These are phyloP conservation scores for Aspergillus sclerotioniger DNA, from an alignment of 495 filamentous ascomycete genomes.

Conservation along the genomic window DNA sequence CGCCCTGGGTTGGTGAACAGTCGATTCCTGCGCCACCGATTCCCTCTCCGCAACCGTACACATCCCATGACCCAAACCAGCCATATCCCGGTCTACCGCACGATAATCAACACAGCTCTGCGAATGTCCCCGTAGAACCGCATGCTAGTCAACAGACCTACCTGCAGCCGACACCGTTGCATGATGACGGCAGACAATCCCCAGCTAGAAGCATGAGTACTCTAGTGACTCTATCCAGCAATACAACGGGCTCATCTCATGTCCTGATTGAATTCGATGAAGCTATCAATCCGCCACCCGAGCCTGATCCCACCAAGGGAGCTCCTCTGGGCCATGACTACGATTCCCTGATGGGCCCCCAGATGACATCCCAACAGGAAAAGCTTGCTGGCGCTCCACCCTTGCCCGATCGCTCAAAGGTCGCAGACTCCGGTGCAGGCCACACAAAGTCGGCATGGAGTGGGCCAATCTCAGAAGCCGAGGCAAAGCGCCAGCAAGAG, in stretches of 20 bases:
- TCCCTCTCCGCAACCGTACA: not conserved
- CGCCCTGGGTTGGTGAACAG: constrained; percentile 25
- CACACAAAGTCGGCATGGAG: constrained; percentile 9
- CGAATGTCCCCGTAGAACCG: not conserved
- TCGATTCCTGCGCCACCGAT: constrained; percentile 5
- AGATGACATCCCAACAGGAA: constrained; percentile 1
- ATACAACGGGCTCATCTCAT: constrained; percentile 37
- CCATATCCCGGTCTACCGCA: not conserved
- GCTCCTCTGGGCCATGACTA: constrained; percentile 20
- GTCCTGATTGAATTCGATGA: constrained; percentile 40
- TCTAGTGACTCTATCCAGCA: constrained; percentile 26
- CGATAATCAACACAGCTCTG: not conserved
- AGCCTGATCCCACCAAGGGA: constrained; percentile 8
- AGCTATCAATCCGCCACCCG: constrained; percentile 9
- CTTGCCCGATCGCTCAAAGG: constrained; percentile 7
- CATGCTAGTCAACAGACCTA: not conserved
- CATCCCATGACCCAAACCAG: not conserved
- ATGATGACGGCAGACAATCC: constrained; percentile 15
- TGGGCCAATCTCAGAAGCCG: constrained; percentile 27
- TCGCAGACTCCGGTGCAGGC: not conserved
- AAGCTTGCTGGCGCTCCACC: constrained; percentile 10
- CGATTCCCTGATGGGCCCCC: not conserved
- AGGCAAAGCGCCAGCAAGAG: constrained; percentile 38
- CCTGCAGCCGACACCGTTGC: constrained; percentile 6
- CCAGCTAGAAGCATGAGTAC: constrained; percentile 24